Conservation (phyloP, 345 rosid species). For the Capsella bursapastoris region DNA sequence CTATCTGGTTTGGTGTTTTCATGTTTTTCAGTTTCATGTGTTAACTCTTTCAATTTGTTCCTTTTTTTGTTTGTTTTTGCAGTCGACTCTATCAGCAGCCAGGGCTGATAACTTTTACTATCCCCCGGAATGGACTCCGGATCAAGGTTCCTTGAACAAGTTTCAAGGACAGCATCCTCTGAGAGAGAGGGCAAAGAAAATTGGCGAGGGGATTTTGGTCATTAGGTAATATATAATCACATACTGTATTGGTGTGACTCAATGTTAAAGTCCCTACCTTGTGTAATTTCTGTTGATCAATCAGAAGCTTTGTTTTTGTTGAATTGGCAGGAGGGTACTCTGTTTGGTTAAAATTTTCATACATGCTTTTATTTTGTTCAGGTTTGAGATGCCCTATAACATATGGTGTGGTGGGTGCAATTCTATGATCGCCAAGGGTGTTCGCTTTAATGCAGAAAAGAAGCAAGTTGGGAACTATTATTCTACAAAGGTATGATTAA, state of each 20-base stretch:
- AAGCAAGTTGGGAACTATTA: slow-evolving; percentile 99
- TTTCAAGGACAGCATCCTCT: slow-evolving; percentile 97
- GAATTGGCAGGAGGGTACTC: background rate
- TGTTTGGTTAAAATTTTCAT: background rate
- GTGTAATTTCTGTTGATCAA: background rate
- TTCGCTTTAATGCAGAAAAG: slow-evolving; percentile 94
- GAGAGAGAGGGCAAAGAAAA: slow-evolving; percentile 88
- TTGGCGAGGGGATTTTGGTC: slow-evolving; percentile 90
- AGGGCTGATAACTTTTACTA: slow-evolving; percentile 97
- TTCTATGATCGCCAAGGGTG: slow-evolving; percentile 98
- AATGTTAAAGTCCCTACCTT: background rate
- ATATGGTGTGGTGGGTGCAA: slow-evolving; percentile 98
- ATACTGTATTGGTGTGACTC: background rate
- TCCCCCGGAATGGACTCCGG: slow-evolving; percentile 96
- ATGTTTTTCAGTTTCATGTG: background rate
- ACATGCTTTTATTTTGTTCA: slow-evolving; percentile 38
- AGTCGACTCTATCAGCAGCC: slow-evolving; percentile 97
- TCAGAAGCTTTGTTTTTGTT: slow-evolving; percentile 2
- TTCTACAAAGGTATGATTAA: slow-evolving; percentile 77
- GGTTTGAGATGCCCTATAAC: slow-evolving; percentile 98
- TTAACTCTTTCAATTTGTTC: slow-evolving; percentile 2
- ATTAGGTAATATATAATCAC: slow-evolving; percentile 61
- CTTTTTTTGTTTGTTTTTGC: slow-evolving; percentile 31
- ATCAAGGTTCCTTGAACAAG: slow-evolving; percentile 93
- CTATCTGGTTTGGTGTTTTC: slow-evolving; percentile 8